Base-by-base conservation (phyloP, 2,329 filamentous ascomycete genomes). In the Aureobasidium sp. region DNA sequence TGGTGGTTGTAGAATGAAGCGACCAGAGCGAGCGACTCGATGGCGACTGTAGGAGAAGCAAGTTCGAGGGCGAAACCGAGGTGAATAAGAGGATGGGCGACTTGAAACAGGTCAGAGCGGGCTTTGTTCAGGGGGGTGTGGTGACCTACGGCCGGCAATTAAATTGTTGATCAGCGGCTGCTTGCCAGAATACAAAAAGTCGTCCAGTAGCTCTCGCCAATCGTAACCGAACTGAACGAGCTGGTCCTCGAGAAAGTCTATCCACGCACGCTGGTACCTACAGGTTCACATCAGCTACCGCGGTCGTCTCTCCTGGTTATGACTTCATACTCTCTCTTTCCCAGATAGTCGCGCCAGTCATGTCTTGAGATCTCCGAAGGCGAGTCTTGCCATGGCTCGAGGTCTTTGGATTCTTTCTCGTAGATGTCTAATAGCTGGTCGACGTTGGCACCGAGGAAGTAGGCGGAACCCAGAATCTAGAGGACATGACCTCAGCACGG, bases 241-340 rank as follows among this genome's bases (percentile, higher is more conserved):
- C 69, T 91, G 86, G 72, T 99, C 94, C 73, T 99, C 94, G 71
- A 96, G 97, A 72, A 94, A 97, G 73, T 99, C 92, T 62, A 99
- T 80, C 71, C 87, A 99, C 0, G 91, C 93, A 64, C 93, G 84
- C 75, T 99, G 91, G 71, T 95, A 97, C 65, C 79, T 84, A 68
- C 36, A 59, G 36, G 58, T 57, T 62, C 52, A 42, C 27, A 47
- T 56, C 60, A 61, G 42, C 57, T 31, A 9, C 42, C 11, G 37
- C 34, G 5, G 36, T 17, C 41, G 25, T 41, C 11, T 45, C 44
- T 20, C 20, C 8, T 6, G 11, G 5, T 36, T 49, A 71, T 41
- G 70, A 15, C 56, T 22, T 70, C 79, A 60, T 76, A 86, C 81
- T 84, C 78, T 72, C 82, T 82, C 72, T 91, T 85, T 25, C 93